A percentile compares a stretch with the other conserved stretches of the same genome.
Conservation (phyloP, 2,329 filamentous ascomycete species). For the Colletotrichum sp. region DNA sequence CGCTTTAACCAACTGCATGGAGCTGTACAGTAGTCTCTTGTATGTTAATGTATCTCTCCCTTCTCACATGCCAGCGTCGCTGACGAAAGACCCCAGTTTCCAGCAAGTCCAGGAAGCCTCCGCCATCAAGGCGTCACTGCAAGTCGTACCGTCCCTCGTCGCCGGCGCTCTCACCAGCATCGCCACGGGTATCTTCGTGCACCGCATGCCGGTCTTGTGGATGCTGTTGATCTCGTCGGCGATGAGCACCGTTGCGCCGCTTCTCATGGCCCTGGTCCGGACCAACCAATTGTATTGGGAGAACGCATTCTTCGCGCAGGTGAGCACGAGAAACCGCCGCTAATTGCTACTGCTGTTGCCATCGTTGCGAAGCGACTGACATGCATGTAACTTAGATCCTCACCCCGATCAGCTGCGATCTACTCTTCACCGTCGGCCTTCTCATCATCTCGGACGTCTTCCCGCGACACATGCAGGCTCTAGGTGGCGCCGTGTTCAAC, state of each 20-base stretch:
- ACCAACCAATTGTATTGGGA: constrained; percentile 49
- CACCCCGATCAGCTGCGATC: constrained; percentile 45
- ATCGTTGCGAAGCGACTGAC: constrained; percentile 31
- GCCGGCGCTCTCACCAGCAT: constrained; percentile 37
- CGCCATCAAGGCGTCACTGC: constrained; percentile 42
- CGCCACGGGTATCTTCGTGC: constrained; percentile 37
- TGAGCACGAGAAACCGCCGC: not conserved
- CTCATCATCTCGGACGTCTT: constrained; percentile 60
- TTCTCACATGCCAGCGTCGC: not conserved
- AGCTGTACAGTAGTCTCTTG: constrained; percentile 46
- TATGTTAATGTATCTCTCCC: constrained; percentile 25
- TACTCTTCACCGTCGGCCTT: constrained; percentile 60
- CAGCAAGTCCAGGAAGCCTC: constrained; percentile 46
- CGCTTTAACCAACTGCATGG: constrained; percentile 45
- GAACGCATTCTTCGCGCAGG: constrained; percentile 39
- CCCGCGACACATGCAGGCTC: constrained; percentile 55
- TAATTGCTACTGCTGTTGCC: constrained; percentile 22
- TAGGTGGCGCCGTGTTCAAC: constrained; percentile 66
- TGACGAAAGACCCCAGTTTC: constrained; percentile 34
- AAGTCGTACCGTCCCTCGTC: constrained; percentile 42
- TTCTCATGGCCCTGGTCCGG: constrained; percentile 52
- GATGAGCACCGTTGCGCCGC: constrained; percentile 41
- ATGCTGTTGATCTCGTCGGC: constrained; percentile 34
- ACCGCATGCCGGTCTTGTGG: constrained; percentile 33
- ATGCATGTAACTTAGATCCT: constrained; percentile 28